Conservation (phyloP, 768 basidiomycete species). For the Tulasnella sp. region DNA sequence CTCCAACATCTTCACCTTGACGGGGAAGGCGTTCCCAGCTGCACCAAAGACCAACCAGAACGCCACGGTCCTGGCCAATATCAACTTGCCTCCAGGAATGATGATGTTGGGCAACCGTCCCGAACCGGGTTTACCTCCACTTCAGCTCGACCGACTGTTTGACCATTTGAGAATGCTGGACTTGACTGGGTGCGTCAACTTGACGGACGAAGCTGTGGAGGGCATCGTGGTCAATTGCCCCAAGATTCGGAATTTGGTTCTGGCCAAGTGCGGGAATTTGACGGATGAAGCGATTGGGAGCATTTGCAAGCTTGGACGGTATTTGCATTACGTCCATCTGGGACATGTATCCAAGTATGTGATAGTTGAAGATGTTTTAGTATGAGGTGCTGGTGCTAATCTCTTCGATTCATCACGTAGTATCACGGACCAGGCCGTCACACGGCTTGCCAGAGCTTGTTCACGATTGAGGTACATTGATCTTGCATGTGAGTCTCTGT, state of each 20-base stretch:
- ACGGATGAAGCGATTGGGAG: constrained; percentile 77
- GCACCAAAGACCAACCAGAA: constrained; percentile 34
- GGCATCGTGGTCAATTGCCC: constrained; percentile 75
- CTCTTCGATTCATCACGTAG: constrained; percentile 32
- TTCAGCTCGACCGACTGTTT: constrained; percentile 55
- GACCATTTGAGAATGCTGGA: constrained; percentile 91
- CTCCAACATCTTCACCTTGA: constrained; percentile 67
- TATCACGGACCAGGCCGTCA: constrained; percentile 86
- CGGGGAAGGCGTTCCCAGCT: constrained; percentile 80
- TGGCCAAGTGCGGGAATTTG: constrained; percentile 74
- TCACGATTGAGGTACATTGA: constrained; percentile 91
- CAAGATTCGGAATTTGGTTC: constrained; percentile 74
- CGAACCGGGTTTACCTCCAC: constrained; percentile 45
- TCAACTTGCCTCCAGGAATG: not conserved
- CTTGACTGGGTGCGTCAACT: constrained; percentile 69
- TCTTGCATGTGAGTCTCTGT: constrained; percentile 47
- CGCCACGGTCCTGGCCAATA: not conserved
- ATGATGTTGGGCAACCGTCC: not conserved
- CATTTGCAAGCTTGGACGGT: constrained; percentile 81
- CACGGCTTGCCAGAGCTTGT: constrained; percentile 73
- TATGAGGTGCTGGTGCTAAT: not conserved
- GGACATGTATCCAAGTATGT: constrained; percentile 62
- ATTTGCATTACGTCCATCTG: constrained; percentile 90
- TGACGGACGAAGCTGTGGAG: constrained; percentile 77
- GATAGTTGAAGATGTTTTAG: not conserved